Percentiles rank a stretch among this genome's conserved stretches.
These are phyloP conservation scores for Syzygium jambos DNA, from an alignment of 345 rosid species.

Conservation along the genomic window DNA sequence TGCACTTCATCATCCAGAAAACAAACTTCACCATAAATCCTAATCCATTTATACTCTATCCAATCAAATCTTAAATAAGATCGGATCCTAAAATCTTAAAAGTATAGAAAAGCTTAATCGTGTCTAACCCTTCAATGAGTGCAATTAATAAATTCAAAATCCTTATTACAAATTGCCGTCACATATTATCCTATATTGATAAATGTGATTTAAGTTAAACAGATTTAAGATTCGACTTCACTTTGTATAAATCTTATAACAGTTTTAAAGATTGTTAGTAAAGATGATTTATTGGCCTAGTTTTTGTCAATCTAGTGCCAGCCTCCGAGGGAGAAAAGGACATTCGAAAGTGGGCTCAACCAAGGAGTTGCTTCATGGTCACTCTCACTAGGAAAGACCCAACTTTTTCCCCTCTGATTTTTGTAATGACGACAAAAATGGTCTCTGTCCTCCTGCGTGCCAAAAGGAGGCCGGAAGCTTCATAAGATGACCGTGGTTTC, in stretches of 20 bases:
- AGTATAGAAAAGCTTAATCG: neutral
- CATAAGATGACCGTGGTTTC: neutral
- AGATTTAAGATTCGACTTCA: neutral
- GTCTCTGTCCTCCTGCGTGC: neutral
- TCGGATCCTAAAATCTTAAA: neutral
- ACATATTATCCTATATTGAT: neutral
- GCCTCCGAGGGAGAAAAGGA: accelerated
- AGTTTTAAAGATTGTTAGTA: neutral
- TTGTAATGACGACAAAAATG: accelerated
- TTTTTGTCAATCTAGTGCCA: neutral
- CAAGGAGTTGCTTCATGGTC: neutral
- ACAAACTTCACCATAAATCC: neutral
- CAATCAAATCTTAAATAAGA: neutral
- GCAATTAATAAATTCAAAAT: neutral
- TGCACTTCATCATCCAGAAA: too few relatives aligned
- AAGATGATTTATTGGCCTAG: neutral
- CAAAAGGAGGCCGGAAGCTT: neutral
- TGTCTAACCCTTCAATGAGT: neutral
- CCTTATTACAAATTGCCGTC: neutral
- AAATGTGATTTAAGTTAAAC: neutral
- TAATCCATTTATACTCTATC: neutral
- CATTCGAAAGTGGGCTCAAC: neutral
- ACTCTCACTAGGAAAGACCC: neutral
- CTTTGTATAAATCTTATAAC: neutral
- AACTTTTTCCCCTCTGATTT: neutral